Conservation (phyloP, 75 land plant species). For the Sequoiadendron giganteum region DNA sequence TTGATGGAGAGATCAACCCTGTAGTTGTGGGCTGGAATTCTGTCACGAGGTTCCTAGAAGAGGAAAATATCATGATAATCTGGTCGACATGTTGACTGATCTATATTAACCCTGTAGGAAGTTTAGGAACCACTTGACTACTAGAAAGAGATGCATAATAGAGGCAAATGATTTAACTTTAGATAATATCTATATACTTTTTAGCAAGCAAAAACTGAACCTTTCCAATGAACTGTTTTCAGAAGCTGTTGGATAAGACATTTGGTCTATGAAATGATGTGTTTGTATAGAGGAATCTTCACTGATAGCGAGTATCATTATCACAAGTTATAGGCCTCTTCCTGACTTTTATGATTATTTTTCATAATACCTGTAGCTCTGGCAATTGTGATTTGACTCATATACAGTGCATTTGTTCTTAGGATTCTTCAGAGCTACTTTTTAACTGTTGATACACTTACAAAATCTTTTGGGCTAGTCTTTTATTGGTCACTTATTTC, state of each 20-base stretch:
- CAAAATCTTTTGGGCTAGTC: not conserved
- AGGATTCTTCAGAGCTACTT: not conserved
- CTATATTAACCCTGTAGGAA: not conserved
- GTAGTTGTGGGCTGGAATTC: not conserved
- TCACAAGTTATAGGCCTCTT: not conserved
- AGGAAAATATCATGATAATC: not conserved
- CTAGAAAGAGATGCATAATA: not conserved
- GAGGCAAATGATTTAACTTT: not conserved
- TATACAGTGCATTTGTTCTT: not conserved
- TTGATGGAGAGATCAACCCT: not conserved
- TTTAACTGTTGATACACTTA: not conserved
- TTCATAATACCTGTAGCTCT: not conserved
- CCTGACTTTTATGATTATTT: not conserved
- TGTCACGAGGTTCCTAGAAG: not conserved
- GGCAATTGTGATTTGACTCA: not conserved
- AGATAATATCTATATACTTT: not conserved
- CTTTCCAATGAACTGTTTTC: not conserved
- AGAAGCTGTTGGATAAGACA: not conserved
- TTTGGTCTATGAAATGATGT: not conserved
- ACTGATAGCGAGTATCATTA: not conserved
- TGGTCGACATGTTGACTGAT: not conserved
- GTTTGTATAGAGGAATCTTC: not conserved
- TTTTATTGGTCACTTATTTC: constrained; percentile 20
- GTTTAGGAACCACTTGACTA: not conserved
- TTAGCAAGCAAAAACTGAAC: not conserved